Evolutionary conservation across 2,329 filamentous ascomycete species (phyloP), one percentile per base, ranked within the genome.

Genomic region (Tricladium varicosporioides): DNA sequence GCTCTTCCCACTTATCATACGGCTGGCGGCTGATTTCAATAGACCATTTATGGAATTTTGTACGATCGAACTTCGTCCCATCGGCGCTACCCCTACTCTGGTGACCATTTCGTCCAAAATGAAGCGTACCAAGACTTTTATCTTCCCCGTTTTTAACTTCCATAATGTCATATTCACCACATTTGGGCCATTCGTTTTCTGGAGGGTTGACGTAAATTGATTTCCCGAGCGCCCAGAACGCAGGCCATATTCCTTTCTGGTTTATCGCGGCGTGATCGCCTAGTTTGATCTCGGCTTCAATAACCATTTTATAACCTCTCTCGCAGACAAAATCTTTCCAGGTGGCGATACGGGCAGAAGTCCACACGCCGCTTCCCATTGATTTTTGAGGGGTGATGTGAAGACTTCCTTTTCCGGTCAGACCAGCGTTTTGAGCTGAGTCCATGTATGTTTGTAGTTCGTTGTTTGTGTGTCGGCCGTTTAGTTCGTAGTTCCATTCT

Each of bases 161-260:
- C 32, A 58, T 43, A 15, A 58, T 43, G 14, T 58, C 56, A 15
- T 22, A 45, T 33, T 59, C 57, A 19, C 57, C 57, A 45, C 54
- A 59, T 13, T 11, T 15, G 18, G 57, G 57, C 54, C 57, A 59
- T n/a, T n/a, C n/a, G n/a, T n/a, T n/a, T n/a, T n/a, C n/a, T n/a
- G n/a, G n/a, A n/a, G n/a, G n/a, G n/a, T n/a, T n/a, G n/a, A n/a
- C n/a, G n/a, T n/a, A n/a, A n/a, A n/a, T n/a, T n/a, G n/a, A n/a
- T n/a, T n/a, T n/a, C n/a, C 57, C 57, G 11, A 60, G 36, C 27
- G 55, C 32, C 58, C 58, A 60, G 43, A 60, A 57, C 10, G 58
- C 58, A 5, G 58, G 58, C 58, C 57, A 60, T 54, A 60, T 57
- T 18, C 58, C 58, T 19, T 43, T 15, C 40, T 51, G 49, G 5